Evolutionary conservation across 2,329 filamentous ascomycete species (phyloP), one percentile per base, ranked within the genome.

Genomic region (Periconia digitata): DNA sequence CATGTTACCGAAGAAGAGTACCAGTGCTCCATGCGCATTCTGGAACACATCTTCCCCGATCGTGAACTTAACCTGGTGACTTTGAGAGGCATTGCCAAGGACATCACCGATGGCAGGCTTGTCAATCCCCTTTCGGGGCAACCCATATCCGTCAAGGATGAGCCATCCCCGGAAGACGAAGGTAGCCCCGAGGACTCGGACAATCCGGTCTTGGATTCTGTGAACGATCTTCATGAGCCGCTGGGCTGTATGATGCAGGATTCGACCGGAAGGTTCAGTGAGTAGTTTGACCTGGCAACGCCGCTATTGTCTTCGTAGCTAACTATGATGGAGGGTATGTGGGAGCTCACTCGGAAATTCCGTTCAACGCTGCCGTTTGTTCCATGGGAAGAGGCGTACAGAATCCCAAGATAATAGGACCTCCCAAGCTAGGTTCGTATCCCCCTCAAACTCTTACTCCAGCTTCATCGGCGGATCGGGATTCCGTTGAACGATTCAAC

Each of bases 1-100:
- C 69, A 71, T 62, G 69, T 71, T 20, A 71, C 69, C 20, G 69
- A 71, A 46, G 69, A 71, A 42, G 69, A 71, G 47, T 71, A 71
- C 34, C 66, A 69, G 44, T 67, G 68, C 38, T 64, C 67, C 2
- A 66, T 70, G 60, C 62, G 64, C 22, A 71, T 71, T 40, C 55
- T 71, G 7, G 65, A 69, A 42, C 59, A 68, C 44, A 67, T 70
- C 51, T 70, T 71, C 38, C 69, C 66, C 12, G 67, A 67, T 12
- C 62, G 60, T 40, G 66, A 71, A 40, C 54, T 71, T 16, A 71
- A 70, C 44, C 55, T 71, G 8, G 59, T 65, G 13, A 63, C 61
- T 0, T 55, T 71, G 3, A 59, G 66, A 39, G 57, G 64, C 6
- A 66, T 71, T 37, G 62, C 66, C 5, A 67, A 66, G 49, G 64